Percentiles rank a stretch among this genome's conserved stretches.
These are phyloP conservation scores for Ceratocystis huliohia DNA, from an alignment of 2,329 filamentous ascomycete species.

Conservation along the genomic window DNA sequence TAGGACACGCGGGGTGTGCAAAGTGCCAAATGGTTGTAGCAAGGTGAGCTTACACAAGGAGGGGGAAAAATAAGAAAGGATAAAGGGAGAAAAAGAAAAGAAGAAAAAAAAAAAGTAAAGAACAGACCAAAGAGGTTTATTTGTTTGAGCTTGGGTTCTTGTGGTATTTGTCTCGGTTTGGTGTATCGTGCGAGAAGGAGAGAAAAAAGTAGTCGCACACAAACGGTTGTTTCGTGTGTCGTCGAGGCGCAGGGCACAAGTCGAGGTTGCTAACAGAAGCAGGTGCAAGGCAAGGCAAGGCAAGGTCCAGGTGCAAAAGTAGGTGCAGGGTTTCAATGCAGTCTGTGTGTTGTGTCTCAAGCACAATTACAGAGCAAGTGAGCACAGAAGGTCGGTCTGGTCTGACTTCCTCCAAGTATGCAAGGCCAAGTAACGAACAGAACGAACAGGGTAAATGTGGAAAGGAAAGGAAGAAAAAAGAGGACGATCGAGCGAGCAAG, in stretches of 20 bases:
- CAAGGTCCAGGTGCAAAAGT: conserved; percentile 10
- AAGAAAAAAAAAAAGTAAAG: conserved; percentile 8
- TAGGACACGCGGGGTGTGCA: conserved; percentile 17
- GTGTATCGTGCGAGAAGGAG: not conserved
- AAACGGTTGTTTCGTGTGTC: conserved; percentile 8
- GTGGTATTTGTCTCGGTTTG: conserved; percentile 8
- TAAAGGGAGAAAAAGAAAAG: conserved; percentile 3
- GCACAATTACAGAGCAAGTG: conserved; percentile 6
- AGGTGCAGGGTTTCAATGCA: conserved; percentile 8
- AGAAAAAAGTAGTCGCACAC: conserved; percentile 13
- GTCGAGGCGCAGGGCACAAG: conserved; percentile 7
- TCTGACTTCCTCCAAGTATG: not conserved
- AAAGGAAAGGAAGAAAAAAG: not conserved
- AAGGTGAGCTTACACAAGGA: conserved; percentile 11
- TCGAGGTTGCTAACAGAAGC: conserved; percentile 10
- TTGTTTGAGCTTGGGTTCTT: conserved; percentile 8
- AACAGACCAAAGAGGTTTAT: not conserved
- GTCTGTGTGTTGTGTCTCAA: conserved; percentile 8
- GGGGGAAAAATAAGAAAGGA: conserved; percentile 4
- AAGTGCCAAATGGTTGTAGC: conserved; percentile 3
- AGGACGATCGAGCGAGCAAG: not conserved
- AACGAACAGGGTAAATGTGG: not conserved
- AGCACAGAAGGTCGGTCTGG: conserved; percentile 3
- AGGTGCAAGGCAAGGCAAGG: conserved; percentile 9
- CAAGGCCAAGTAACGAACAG: not conserved